Percentiles rank a stretch among this genome's conserved stretches.
These are phyloP conservation scores for Lipomyces lipofer DNA, from an alignment of 805 yeast species.

Conservation along the genomic window DNA sequence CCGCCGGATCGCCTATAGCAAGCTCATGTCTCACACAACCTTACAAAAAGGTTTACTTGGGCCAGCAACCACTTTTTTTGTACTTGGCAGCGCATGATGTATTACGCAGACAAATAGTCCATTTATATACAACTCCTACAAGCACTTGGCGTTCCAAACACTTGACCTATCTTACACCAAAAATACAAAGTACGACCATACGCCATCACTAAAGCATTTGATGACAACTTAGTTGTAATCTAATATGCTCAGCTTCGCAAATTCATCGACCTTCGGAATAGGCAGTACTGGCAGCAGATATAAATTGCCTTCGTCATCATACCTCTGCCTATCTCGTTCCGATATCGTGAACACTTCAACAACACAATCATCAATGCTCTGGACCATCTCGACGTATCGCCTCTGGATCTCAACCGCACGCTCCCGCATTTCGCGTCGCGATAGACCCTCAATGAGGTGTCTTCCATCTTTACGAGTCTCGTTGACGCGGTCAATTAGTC, in stretches of 20 bases:
- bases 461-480: constrained; percentile 74
- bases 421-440: constrained; percentile 68
- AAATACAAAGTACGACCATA: neutral
- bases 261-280: constrained; percentile 19
- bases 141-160: neutral
- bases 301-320: constrained; percentile 84
- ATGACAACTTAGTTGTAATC: constrained; percentile 15
- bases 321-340: constrained; percentile 83
- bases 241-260: constrained; percentile 22
- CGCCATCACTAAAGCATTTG: too few species aligned
- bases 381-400: constrained; percentile 58
- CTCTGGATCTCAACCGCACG: constrained; percentile 83
- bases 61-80: too few species aligned
- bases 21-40: too few species aligned
- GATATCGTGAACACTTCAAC: constrained; percentile 77
- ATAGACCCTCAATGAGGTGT: constrained; percentile 69
- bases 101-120: too few species aligned
- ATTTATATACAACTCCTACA: neutral
- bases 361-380: constrained; percentile 57
- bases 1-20: too few species aligned
- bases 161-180: neutral
- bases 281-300: constrained; percentile 43
- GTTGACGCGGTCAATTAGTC: constrained; percentile 78
- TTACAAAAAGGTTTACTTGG: too few species aligned
- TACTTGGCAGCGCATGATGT: too few species aligned